These are phyloP conservation scores for Camelina sativa DNA, from an alignment of 345 rosid genomes.

Conservation along the genomic window DNA sequence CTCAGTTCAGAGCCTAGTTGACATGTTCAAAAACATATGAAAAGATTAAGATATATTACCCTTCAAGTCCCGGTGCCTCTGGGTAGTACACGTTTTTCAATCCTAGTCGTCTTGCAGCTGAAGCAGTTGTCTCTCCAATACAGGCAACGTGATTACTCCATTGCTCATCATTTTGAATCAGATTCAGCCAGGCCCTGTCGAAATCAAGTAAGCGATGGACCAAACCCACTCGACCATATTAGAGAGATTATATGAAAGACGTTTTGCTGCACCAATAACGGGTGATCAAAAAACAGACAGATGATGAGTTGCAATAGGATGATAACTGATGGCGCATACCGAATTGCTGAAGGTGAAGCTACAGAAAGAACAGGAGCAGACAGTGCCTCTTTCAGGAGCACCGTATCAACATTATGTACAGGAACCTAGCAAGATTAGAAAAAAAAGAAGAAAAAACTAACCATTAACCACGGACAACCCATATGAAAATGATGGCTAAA, in stretches of 20 bases:
- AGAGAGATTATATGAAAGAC: not conserved
- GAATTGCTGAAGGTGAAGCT: slow-evolving; percentile 92
- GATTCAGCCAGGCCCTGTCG: slow-evolving; percentile 77
- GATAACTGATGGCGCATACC: slow-evolving; percentile 44
- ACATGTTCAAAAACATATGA: not conserved
- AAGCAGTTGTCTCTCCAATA: slow-evolving; percentile 96
- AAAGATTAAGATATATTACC: slow-evolving; percentile 52
- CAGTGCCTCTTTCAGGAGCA: slow-evolving; percentile 64
- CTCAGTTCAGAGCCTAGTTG: not conserved
- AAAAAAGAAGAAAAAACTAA: slow-evolving; percentile 24
- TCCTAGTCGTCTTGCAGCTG: slow-evolving; percentile 79
- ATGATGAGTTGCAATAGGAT: not conserved
- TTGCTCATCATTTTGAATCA: slow-evolving; percentile 57
- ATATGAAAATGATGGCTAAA: not conserved
- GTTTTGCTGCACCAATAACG: not conserved
- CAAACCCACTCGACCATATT: slow-evolving; percentile 15
- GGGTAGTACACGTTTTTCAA: slow-evolving; percentile 76
- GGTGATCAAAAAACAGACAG: not conserved
- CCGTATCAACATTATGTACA: slow-evolving; percentile 66
- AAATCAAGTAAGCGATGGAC: slow-evolving; percentile 31
- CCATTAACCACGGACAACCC: slow-evolving; percentile 15
- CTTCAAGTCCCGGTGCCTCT: slow-evolving; percentile 81
- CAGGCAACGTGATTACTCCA: slow-evolving; percentile 81
- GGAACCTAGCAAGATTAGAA: slow-evolving; percentile 58
- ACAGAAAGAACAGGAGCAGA: slow-evolving; percentile 79